Evolutionary conservation across 2,329 filamentous ascomycete species (phyloP).

Genomic region (Lecanoromycetidae sp.): DNA sequence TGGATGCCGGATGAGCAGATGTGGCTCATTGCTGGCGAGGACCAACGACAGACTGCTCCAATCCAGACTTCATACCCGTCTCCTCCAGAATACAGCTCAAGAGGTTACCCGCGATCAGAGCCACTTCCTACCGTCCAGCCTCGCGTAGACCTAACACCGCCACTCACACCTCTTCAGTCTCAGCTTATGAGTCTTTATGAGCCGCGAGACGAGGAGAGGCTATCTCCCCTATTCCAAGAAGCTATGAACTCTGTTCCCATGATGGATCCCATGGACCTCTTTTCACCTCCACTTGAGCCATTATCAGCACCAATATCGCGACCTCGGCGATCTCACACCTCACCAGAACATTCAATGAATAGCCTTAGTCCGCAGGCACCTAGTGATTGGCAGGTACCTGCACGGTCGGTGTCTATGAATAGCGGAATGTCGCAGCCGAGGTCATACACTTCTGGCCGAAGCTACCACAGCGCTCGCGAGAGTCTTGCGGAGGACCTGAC

Average conservation of each 20-base stretch:
- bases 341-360: background rate
- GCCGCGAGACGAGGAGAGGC: conserved; percentile 13
- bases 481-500: conserved; percentile 2
- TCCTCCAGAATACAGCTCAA: conserved; percentile 8
- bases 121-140: conserved; percentile 8
- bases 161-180: conserved; percentile 13
- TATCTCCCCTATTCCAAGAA: conserved; percentile 18
- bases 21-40: conserved; percentile 15
- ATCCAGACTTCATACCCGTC: conserved; percentile 2
- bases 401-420: background rate
- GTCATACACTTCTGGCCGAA: conserved; percentile 2
- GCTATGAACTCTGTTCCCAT: conserved; percentile 18
- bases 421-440: background rate
- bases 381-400: background rate
- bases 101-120: conserved; percentile 7
- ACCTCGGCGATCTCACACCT: background rate
- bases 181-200: conserved; percentile 14
- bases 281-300: background rate
- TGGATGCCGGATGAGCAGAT: conserved; percentile 19
- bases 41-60: background rate
- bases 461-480: conserved; percentile 12
- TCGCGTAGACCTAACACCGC: conserved; percentile 8
- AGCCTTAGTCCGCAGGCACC: background rate
- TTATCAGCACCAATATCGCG: background rate
- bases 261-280: conserved; percentile 6